Evolutionary conservation across 768 basidiomycete genomes (phyloP).

Genomic region (Cubamyces lactineus): DNA sequence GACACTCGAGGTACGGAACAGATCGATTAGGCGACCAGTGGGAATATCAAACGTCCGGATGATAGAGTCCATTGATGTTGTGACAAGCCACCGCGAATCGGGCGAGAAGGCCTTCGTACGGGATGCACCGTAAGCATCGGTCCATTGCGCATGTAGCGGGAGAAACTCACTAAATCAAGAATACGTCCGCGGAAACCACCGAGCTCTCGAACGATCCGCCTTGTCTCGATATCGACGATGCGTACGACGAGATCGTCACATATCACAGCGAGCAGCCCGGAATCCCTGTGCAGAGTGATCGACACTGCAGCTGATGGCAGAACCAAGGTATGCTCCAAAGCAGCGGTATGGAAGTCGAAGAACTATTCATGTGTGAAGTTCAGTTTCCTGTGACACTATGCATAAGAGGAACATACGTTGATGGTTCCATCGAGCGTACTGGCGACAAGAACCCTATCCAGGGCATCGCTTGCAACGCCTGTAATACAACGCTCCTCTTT

Average conservation of each 20-base stretch:
- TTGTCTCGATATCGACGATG: constrained; percentile 90
- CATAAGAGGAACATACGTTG: constrained; percentile 58
- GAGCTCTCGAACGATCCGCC: constrained; percentile 86
- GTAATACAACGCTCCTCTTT: constrained; percentile 62
- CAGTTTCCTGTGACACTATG: neutral
- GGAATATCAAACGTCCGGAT: constrained; percentile 97
- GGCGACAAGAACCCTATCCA: constrained; percentile 82
- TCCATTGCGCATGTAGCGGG: neutral
- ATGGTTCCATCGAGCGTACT: constrained; percentile 88
- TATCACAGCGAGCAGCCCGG: constrained; percentile 75
- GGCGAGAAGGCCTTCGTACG: constrained; percentile 82
- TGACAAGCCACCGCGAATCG: constrained; percentile 92
- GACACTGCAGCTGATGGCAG: constrained; percentile 72
- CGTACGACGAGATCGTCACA: constrained; percentile 90
- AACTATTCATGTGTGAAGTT: constrained; percentile 56
- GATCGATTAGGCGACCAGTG: constrained; percentile 89
- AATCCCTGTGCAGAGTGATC: constrained; percentile 80
- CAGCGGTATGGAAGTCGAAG: constrained; percentile 92
- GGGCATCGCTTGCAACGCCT: constrained; percentile 82
- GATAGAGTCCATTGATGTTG: constrained; percentile 85
- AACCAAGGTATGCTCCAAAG: constrained; percentile 66
- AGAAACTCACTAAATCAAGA: constrained; percentile 77
- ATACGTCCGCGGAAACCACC: constrained; percentile 82
- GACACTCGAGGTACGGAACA: constrained; percentile 83
- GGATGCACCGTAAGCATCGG: neutral